A percentile compares a stretch with the other conserved stretches of the same genome.
Evolutionary conservation across 768 basidiomycete species (phyloP).

Genomic region (Paxillus rubicundulus): DNA sequence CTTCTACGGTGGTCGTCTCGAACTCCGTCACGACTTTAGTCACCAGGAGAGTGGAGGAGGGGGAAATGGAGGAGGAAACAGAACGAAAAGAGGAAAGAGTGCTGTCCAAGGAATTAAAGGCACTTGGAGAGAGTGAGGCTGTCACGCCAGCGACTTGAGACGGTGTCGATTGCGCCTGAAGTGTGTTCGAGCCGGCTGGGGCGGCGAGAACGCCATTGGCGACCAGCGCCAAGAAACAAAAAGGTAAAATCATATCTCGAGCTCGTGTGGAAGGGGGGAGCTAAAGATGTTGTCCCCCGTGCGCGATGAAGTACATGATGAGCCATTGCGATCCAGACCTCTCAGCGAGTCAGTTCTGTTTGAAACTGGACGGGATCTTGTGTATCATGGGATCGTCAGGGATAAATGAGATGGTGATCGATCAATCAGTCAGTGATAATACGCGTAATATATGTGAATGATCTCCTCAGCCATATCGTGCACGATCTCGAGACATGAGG

Average conservation of each 20-base stretch:
- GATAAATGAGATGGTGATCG: no score
- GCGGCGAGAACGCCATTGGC: slow-evolving; percentile 5
- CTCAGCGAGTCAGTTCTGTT: not conserved
- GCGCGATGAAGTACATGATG: not conserved
- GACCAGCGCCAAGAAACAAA: slow-evolving; percentile 18
- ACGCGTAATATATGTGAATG: no score
- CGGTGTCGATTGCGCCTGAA: not conserved
- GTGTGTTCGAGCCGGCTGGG: slow-evolving; percentile 10
- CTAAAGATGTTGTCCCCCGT: not conserved
- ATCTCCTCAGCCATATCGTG: no score
- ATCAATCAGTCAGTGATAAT: no score
- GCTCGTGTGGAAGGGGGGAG: not conserved
- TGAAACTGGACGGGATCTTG: slow-evolving; percentile 1
- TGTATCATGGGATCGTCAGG: no score
- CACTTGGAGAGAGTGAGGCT: not conserved
- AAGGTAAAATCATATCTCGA: slow-evolving; percentile 6
- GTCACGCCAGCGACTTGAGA: not conserved
- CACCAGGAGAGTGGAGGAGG: slow-evolving; percentile 5
- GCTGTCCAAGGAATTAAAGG: not conserved
- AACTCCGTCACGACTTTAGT: slow-evolving; percentile 9
- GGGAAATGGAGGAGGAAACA: not conserved
- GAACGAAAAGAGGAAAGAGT: not conserved
- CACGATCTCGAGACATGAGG: no score
- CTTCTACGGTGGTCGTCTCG: slow-evolving; percentile 8
- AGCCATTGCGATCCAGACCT: slow-evolving; percentile 8